Evolutionary conservation across 2,329 filamentous ascomycete species (phyloP).

Genomic region (Neurospora sp.): DNA sequence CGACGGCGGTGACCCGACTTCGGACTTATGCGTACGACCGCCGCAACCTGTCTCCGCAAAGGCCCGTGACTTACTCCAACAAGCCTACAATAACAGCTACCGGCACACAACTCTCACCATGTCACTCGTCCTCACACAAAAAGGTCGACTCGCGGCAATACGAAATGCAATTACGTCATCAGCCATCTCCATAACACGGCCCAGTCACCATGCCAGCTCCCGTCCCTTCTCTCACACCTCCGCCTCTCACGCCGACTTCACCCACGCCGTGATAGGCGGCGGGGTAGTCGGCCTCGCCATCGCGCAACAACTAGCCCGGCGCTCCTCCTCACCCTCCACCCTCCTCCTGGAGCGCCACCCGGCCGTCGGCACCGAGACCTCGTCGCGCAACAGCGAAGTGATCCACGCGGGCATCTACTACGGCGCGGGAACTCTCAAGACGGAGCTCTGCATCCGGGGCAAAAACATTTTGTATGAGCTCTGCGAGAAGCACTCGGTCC

Average conservation of each 20-base stretch:
- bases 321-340: conserved; percentile 47
- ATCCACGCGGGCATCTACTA: conserved; percentile 97
- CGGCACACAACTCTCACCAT: neutral
- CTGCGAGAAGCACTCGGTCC: conserved; percentile 57
- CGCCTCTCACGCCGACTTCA: conserved; percentile 9
- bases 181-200: neutral
- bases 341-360: conserved; percentile 74
- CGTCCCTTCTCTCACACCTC: conserved; percentile 6
- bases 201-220: neutral
- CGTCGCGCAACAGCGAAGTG: conserved; percentile 86
- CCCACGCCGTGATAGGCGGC: conserved; percentile 39
- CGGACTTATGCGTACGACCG: neutral
- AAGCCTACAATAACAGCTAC: neutral
- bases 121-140: neutral
- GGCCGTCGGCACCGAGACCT: conserved; percentile 73
- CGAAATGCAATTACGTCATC: neutral
- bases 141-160: neutral
- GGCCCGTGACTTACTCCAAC: neutral
- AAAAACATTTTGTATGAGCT: conserved; percentile 69
- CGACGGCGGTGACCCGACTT: neutral
- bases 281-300: conserved; percentile 71
- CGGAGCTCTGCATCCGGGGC: conserved; percentile 69
- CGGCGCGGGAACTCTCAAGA: conserved; percentile 65
- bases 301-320: conserved; percentile 59
- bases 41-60: neutral